Evolutionary conservation across 2,329 filamentous ascomycete species (phyloP).

Genomic region (Aspergillus pseudotamarii): DNA sequence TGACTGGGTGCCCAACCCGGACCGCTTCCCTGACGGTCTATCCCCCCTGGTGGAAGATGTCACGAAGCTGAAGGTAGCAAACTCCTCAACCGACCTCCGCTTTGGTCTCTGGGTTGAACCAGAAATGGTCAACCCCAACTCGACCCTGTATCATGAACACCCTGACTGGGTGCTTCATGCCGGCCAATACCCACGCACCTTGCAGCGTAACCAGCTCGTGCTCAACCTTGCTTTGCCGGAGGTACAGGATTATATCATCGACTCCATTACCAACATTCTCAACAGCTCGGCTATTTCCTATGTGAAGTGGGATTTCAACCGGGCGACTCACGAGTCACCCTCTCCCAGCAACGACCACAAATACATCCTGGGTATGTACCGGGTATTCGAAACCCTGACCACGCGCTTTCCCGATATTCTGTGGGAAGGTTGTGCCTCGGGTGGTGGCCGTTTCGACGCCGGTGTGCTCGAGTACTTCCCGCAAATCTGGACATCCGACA

Average conservation of each 20-base stretch:
- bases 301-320: constrained; percentile 71
- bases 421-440: constrained; percentile 68
- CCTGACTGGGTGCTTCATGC: constrained; percentile 67
- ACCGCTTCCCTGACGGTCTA: constrained; percentile 62
- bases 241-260: constrained; percentile 66
- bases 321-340: constrained; percentile 63
- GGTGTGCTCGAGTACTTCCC: constrained; percentile 67
- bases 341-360: constrained; percentile 57
- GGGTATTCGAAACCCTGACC: constrained; percentile 63
- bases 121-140: constrained; percentile 68
- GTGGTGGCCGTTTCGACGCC: constrained; percentile 66
- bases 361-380: constrained; percentile 67
- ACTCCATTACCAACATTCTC: constrained; percentile 57
- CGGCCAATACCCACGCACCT: constrained; percentile 58
- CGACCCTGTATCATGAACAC: constrained; percentile 62
- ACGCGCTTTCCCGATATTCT: constrained; percentile 63
- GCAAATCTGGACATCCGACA: constrained; percentile 67
- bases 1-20: constrained; percentile 64
- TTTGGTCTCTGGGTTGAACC: constrained; percentile 71
- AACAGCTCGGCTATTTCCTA: constrained; percentile 59
- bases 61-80: constrained; percentile 52
- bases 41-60: constrained; percentile 55
- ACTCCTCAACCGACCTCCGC: constrained; percentile 53
- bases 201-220: constrained; percentile 62
- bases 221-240: constrained; percentile 63